phyloP scores from a whole-genome alignment of 2,329 filamentous ascomycete species.

The Fusarium sp. region DNA sequence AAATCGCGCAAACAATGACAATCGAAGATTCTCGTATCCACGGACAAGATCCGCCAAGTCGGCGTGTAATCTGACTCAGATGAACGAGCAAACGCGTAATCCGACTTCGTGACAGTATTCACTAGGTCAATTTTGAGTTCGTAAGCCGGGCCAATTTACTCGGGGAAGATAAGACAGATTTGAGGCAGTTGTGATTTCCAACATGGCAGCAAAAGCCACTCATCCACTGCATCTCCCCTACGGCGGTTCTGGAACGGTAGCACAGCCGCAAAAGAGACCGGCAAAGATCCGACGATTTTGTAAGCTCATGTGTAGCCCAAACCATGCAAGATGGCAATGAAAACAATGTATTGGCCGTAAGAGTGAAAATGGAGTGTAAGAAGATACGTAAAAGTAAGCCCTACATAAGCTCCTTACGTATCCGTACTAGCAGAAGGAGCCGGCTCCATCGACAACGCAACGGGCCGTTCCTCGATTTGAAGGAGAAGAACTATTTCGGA shows the following conservation, averaged over 20 bases:
- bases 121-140: neutral
- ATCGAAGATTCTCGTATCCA: neutral
- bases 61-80: neutral
- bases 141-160: neutral
- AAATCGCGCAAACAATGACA: no score
- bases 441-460: neutral
- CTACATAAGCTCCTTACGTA: neutral
- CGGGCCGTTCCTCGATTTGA: neutral
- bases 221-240: neutral
- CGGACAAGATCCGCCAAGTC: neutral
- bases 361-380: no score
- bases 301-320: neutral
- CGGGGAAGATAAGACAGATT: fast-evolving
- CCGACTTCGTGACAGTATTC: neutral
- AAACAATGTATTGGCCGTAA: no score
- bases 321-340: neutral
- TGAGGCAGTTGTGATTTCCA: neutral
- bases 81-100: no score
- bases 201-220: neutral
- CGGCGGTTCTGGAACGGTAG: no score
- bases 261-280: no score
- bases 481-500: neutral
- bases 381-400: neutral
- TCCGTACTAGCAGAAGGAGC: neutral
- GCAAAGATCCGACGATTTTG: neutral